A percentile compares a stretch with the other conserved stretches of the same genome.
Conservation (phyloP, 192 early-diverging fungal species). For the Rhizophagus clarus region DNA sequence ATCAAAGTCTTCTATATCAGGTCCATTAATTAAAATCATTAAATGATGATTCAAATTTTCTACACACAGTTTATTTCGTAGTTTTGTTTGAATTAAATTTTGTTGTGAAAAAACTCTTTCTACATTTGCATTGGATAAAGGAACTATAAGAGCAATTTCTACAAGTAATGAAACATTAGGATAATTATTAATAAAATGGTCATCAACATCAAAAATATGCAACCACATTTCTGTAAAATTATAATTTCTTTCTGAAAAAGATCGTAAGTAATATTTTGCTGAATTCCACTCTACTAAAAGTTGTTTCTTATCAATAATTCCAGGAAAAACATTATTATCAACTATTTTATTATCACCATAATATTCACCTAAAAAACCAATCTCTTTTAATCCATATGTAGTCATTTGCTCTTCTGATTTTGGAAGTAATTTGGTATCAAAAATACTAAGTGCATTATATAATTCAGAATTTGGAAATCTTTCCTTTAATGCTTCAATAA, state of each 20-base stretch:
- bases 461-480: background rate
- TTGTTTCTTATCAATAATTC: background rate
- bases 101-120: background rate
- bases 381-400: background rate
- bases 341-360: background rate
- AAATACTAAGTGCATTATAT: background rate
- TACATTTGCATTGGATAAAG: background rate
- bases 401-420: background rate
- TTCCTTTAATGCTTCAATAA: background rate
- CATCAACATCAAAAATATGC: background rate
- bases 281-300: background rate
- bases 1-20: background rate
- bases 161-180: background rate
- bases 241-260: background rate
- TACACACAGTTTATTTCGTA: background rate
- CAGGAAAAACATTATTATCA: background rate
- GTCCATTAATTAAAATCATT: conserved; percentile 1
- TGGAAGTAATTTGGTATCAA: background rate
- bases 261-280: background rate
- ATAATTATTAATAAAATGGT: background rate
- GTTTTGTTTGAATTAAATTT: background rate
- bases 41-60: background rate
- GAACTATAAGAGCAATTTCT: background rate
- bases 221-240: background rate
- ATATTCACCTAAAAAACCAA: background rate